A percentile compares a stretch with the other conserved stretches of the same genome.
Evolutionary conservation across 2,329 filamentous ascomycete genomes (phyloP).

Genomic region (Colletotrichum tropicicola): DNA sequence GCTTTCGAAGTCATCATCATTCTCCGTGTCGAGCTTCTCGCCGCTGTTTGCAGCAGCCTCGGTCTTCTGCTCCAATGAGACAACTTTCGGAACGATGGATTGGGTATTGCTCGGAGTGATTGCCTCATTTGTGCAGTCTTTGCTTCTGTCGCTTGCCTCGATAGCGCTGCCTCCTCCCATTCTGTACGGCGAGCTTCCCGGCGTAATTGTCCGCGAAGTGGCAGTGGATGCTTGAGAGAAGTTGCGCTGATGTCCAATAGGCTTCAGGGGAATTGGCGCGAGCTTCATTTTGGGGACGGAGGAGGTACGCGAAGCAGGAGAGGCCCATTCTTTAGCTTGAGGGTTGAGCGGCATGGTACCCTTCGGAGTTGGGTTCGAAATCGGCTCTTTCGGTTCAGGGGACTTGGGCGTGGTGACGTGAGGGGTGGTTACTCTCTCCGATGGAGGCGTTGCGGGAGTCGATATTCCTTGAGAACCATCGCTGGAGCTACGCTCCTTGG

Average conservation of each 20-base stretch:
- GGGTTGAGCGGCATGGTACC: too few species aligned
- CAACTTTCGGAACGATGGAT: too few species aligned
- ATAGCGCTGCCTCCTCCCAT: too few species aligned
- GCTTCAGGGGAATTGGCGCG: constrained; percentile 15
- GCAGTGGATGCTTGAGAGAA: constrained; percentile 9
- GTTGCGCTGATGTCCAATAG: not conserved
- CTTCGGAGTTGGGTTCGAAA: too few species aligned
- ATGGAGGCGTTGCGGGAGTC: too few species aligned
- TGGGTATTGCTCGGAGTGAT: not conserved
- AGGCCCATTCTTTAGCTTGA: constrained; percentile 13
- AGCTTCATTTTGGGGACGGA: not conserved
- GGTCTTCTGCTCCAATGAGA: not conserved
- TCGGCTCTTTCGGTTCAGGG: too few species aligned
- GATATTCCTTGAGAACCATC: too few species aligned
- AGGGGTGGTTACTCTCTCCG: too few species aligned
- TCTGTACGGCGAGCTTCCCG: constrained; percentile 1
- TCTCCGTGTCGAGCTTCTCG: not conserved
- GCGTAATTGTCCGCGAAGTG: constrained; percentile 14
- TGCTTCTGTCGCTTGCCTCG: too few species aligned
- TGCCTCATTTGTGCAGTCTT: not conserved
- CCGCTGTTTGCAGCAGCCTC: not conserved
- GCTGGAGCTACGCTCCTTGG: too few species aligned
- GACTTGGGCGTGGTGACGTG: too few species aligned
- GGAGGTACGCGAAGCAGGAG: not conserved
- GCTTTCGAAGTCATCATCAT: not conserved